A percentile compares a stretch with the other conserved stretches of the same genome.
phyloP scores from a whole-genome alignment of 1,284 basidiomycete genomes.

The Ganoderma boninense region DNA sequence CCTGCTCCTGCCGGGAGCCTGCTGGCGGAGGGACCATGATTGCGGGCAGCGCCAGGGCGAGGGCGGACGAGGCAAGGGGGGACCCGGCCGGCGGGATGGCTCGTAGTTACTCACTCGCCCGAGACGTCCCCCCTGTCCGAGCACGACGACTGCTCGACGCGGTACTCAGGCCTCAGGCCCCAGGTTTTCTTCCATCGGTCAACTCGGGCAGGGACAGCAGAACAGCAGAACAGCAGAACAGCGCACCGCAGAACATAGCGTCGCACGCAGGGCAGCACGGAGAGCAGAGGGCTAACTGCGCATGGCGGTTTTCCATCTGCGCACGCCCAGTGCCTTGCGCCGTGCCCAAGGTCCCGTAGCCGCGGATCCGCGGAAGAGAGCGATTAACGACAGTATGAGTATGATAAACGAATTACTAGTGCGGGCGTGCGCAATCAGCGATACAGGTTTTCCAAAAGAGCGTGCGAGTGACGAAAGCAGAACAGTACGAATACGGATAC shows the following conservation, averaged over 20 bases:
- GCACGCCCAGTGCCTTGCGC: too few relatives aligned
- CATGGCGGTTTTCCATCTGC: too few relatives aligned
- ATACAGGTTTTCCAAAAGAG: constrained; percentile 7
- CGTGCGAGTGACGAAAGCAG: background rate
- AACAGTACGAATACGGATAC: background rate
- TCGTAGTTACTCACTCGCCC: background rate
- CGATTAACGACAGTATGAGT: background rate
- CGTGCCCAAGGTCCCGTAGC: background rate
- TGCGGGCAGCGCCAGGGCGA: background rate
- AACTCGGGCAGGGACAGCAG: background rate
- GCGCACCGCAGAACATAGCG: too few relatives aligned
- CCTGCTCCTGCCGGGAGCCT: too few relatives aligned
- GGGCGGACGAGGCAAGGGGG: background rate
- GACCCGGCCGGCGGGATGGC: background rate
- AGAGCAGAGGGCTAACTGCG: too few relatives aligned
- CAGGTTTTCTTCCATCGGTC: background rate
- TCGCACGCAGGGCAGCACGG: too few relatives aligned
- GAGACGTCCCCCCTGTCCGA: too few relatives aligned
- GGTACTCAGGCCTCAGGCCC: too few relatives aligned
- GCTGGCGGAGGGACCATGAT: too few relatives aligned
- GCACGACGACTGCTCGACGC: too few relatives aligned
- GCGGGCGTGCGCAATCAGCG: background rate
- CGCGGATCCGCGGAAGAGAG: background rate
- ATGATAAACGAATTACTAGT: background rate
- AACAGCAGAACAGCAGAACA: too few relatives aligned